A percentile compares a stretch with the other conserved stretches of the same genome.
These are phyloP conservation scores for Schizophyllum amplum DNA, from an alignment of 1,284 basidiomycete genomes.

Conservation along the genomic window DNA sequence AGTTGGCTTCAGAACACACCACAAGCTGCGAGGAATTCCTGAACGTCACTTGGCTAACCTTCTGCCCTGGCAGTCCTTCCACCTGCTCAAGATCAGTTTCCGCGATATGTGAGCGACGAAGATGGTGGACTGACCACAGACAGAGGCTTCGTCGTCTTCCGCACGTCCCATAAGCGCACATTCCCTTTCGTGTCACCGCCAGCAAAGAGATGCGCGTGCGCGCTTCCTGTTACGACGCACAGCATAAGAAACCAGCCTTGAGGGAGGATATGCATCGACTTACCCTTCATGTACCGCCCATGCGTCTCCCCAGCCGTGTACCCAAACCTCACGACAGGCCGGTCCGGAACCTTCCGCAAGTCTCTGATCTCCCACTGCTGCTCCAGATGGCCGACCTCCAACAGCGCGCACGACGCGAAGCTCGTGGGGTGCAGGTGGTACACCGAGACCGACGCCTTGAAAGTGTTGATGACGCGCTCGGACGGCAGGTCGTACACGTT, in stretches of 20 bases:
- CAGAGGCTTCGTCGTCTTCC: conserved; percentile 23
- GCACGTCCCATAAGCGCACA: conserved; percentile 42
- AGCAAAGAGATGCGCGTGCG: conserved; percentile 26
- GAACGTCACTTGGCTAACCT: conserved; percentile 27
- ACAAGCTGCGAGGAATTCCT: conserved; percentile 19
- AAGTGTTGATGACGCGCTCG: conserved; percentile 29
- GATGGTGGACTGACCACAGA: conserved; percentile 14
- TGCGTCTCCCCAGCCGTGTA: conserved; percentile 28
- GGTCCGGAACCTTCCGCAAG: conserved; percentile 27
- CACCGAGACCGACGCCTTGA: conserved; percentile 35
- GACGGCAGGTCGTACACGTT: conserved; percentile 40
- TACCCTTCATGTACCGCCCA: conserved; percentile 38
- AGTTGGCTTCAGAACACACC: conserved; percentile 26
- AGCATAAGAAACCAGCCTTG: neutral
- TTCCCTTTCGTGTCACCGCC: conserved; percentile 35
- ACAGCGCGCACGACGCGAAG: conserved; percentile 30
- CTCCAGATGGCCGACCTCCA: conserved; percentile 45
- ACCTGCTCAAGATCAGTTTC: neutral
- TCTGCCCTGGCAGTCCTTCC: conserved; percentile 16
- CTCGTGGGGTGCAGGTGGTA: conserved; percentile 33
- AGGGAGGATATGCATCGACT: neutral
- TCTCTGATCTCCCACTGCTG: conserved; percentile 46
- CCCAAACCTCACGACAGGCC: conserved; percentile 35
- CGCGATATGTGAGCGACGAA: neutral
- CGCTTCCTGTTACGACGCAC: conserved; percentile 11